Evolutionary conservation across 768 basidiomycete species (phyloP).

Genomic region (Boletus vermiculosoides): DNA sequence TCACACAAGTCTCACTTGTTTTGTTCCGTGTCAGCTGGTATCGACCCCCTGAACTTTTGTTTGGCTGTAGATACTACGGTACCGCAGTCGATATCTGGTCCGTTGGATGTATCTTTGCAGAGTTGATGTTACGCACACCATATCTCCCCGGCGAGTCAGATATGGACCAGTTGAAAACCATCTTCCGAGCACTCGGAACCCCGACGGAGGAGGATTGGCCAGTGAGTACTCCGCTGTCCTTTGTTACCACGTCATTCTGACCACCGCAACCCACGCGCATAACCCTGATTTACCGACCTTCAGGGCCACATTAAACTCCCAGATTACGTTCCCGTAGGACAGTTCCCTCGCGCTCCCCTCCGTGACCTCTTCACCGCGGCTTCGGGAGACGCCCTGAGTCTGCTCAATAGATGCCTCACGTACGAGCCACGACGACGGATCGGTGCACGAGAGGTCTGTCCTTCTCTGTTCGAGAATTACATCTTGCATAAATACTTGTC

Average conservation of each 20-base stretch:
- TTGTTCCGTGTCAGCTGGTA: slow-evolving; percentile 76
- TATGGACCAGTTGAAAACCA: slow-evolving; percentile 95
- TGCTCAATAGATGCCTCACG: slow-evolving; percentile 73
- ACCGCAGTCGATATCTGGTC: slow-evolving; percentile 96
- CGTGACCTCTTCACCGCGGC: slow-evolving; percentile 91
- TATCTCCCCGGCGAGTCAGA: slow-evolving; percentile 95
- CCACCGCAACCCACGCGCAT: not conserved
- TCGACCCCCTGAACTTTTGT: slow-evolving; percentile 92
- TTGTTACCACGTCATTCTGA: not conserved
- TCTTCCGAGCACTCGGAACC: slow-evolving; percentile 91
- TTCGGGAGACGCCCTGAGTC: slow-evolving; percentile 77
- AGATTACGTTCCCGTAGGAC: slow-evolving; percentile 83
- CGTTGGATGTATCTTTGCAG: slow-evolving; percentile 96
- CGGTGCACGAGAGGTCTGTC: slow-evolving; percentile 69
- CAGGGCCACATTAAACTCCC: slow-evolving; percentile 91
- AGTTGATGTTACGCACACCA: slow-evolving; percentile 93
- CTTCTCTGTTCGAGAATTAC: not conserved
- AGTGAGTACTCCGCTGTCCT: slow-evolving; percentile 43
- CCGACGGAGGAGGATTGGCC: slow-evolving; percentile 99
- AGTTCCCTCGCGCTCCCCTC: slow-evolving; percentile 79
- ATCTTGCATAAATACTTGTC: too few relatives aligned
- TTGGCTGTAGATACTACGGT: slow-evolving; percentile 87
- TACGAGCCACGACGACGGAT: slow-evolving; percentile 88
- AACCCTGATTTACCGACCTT: not conserved
- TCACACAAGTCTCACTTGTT: not conserved